A percentile compares a stretch with the other conserved stretches of the same genome.
Evolutionary conservation across 2,329 filamentous ascomycete genomes (phyloP).

Genomic region (Moelleriella libera): DNA sequence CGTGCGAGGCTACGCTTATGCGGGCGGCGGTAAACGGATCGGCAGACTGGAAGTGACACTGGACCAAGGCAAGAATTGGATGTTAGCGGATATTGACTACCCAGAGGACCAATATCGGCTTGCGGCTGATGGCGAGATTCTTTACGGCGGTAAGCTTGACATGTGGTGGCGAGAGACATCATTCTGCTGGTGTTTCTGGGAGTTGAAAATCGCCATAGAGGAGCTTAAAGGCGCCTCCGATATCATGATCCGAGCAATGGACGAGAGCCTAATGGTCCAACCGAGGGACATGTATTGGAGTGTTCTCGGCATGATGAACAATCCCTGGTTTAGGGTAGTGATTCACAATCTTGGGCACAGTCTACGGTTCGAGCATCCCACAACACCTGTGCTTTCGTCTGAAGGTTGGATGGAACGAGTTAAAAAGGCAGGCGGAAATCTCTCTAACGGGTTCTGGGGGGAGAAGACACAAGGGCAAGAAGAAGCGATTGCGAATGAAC

Average conservation of each 20-base stretch:
- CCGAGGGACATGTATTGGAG: conserved; percentile 95
- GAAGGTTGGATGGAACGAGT: conserved; percentile 91
- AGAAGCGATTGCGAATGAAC: conserved; percentile 27
- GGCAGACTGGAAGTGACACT: conserved; percentile 73
- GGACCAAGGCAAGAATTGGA: conserved; percentile 72
- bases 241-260: conserved; percentile 76
- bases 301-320: conserved; percentile 96
- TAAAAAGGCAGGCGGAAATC: conserved; percentile 67
- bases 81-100: conserved; percentile 62
- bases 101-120: conserved; percentile 72
- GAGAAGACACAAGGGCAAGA: conserved; percentile 47
- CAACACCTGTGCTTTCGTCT: conserved; percentile 60
- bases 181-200: conserved; percentile 94
- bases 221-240: conserved; percentile 53
- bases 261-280: conserved; percentile 75
- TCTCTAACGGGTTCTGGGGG: conserved; percentile 75
- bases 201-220: conserved; percentile 48
- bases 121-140: conserved; percentile 39
- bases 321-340: conserved; percentile 77
- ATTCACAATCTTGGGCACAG: conserved; percentile 50
- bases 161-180: conserved; percentile 68
- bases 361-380: conserved; percentile 77
- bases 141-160: conserved; percentile 68
- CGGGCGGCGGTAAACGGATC: conserved; percentile 71
- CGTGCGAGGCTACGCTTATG: conserved; percentile 73